Evolutionary conservation across 768 basidiomycete genomes (phyloP), one percentile per base, ranked within the genome.

Genomic region (Imleria badia): DNA sequence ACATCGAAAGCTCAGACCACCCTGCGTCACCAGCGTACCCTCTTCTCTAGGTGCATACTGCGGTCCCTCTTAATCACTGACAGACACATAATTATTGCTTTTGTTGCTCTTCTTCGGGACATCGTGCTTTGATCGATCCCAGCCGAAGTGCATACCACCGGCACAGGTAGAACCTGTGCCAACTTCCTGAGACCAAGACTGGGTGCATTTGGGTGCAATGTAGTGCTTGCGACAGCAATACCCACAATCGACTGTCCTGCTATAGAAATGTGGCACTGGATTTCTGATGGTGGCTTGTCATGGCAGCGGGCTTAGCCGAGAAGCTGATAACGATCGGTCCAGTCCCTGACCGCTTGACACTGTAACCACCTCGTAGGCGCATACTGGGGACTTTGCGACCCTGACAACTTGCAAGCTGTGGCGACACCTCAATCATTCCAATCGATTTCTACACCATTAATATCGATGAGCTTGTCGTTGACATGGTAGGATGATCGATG

Each of bases 21-120:
- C 49, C 29, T 34, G 61, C 55, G 64, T 55, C 52, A 63, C 52
- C 53, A n/a, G 39, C 57, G 9, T 55, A 58, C 23, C 20, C 48
- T 12, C 44, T 51, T 50, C 41, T 42, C 47, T 60, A 55, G 52
- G 61, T 54, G 56, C 57, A 64, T 55, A 52, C 44, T 15, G 8
- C 26, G 12, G 11, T 36, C 38, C 14, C 44, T 41, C 45, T 47
- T 66, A 64, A 64, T 65, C 44, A 48, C 34, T 43, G 19, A n/a
- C 44, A 59, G 53, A 40, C 38, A 47, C 30, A 53, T 43, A 63
- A 51, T 40, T 40, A 35, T 36, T 30, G 14, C 14, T 11, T 38
- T 43, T 30, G 34, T 43, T 52, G 8, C 20, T 52, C 29, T 50
- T 9, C 7, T 39, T 39, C 15, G 34, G 39, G 26, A 30, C 29